Percentiles rank a stretch among this genome's conserved stretches.
phyloP scores from a whole-genome alignment of 345 rosid species.

The Tarenaya hassleriana region DNA sequence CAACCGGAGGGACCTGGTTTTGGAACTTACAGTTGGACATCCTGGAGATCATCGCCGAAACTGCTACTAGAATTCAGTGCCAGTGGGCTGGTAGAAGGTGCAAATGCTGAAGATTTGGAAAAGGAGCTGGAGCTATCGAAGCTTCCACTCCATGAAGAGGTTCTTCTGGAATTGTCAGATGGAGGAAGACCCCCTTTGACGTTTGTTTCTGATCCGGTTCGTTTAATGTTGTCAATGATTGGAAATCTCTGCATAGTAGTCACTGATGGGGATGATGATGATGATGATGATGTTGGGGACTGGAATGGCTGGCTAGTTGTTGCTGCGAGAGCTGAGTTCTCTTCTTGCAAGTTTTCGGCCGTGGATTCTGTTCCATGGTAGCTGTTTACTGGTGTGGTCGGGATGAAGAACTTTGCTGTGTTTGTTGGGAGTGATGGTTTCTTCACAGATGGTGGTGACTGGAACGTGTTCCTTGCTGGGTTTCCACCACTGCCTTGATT shows the following conservation, averaged over 20 bases:
- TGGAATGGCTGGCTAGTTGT: conserved; percentile 23
- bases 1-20: no score
- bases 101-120: no score
- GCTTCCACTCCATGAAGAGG: conserved; percentile 85
- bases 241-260: conserved; percentile 48
- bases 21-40: no score
- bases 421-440: conserved; percentile 49
- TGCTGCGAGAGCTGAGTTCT: conserved; percentile 22
- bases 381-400: conserved; percentile 32
- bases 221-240: conserved; percentile 46
- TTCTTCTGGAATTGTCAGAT: conserved; percentile 51
- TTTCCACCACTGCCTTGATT: conserved; percentile 57
- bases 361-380: conserved; percentile 40
- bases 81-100: no score
- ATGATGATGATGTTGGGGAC: no score
- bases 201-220: conserved; percentile 16
- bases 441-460: conserved; percentile 55
- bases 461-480: conserved; percentile 33
- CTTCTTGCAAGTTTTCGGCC: conserved; percentile 37
- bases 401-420: conserved; percentile 67
- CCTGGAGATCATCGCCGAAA: no score
- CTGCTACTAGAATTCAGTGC: no score
- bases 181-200: conserved; percentile 23
- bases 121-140: no score
- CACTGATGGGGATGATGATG: no score